phyloP scores from a whole-genome alignment of 306 rosid genomes.

The barrel medic (Medicago truncatula) region MtrunA17r5.0-ANR NC_053048.1:50255001-50255500 shows the following conservation, averaged over 20 bases:
- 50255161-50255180: constrained; percentile 58
- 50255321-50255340: constrained; percentile 56
- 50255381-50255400: constrained; percentile 76
- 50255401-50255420: constrained; percentile 98
- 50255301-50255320: constrained; percentile 54
- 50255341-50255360: constrained; percentile 74
- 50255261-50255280: constrained; percentile 59
- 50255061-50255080: constrained; percentile 48
- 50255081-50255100: constrained; percentile 59
- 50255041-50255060: constrained; percentile 53
- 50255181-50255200: constrained; percentile 78
- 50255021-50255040: constrained; percentile 64
- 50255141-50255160: constrained; percentile 58
- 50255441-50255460: constrained; percentile 79
- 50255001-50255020: constrained; percentile 74
- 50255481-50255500: constrained; percentile 95
- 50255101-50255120: constrained; percentile 58
- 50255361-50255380: constrained; percentile 85
- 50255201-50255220: constrained; percentile 85
- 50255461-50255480: constrained; percentile 86
- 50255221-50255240: constrained; percentile 88
- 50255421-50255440: constrained; percentile 84
- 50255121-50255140: constrained; percentile 53
- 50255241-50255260: constrained; percentile 82
- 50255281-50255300: constrained; percentile 61